These are phyloP conservation scores for Tuber aestivum DNA, from an alignment of 495 filamentous ascomycete species.

Conservation along the genomic window DNA sequence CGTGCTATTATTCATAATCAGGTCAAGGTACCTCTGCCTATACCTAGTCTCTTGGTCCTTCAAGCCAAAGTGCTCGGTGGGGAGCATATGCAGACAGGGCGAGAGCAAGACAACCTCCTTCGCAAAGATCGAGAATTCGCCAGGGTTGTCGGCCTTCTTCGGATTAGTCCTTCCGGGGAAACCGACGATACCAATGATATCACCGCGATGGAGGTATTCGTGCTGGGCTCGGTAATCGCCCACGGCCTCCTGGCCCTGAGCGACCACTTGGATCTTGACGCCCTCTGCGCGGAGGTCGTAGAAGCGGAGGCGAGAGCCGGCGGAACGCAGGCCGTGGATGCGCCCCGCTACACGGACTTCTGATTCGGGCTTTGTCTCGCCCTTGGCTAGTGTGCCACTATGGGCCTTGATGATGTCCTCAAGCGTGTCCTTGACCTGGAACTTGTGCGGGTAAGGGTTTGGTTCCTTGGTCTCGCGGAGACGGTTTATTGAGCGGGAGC, in stretches of 20 bases:
- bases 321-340: slow-evolving; percentile 80
- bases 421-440: slow-evolving; percentile 74
- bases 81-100: slow-evolving; percentile 89
- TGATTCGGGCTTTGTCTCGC: slow-evolving; percentile 68
- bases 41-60: slow-evolving; percentile 89
- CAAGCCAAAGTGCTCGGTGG: slow-evolving; percentile 85
- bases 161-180: slow-evolving; percentile 85
- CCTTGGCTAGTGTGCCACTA: slow-evolving; percentile 64
- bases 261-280: slow-evolving; percentile 82
- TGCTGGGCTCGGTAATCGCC: slow-evolving; percentile 57
- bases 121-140: slow-evolving; percentile 92
- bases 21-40: slow-evolving; percentile 85
- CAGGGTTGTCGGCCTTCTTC: slow-evolving; percentile 71
- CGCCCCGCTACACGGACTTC: slow-evolving; percentile 70
- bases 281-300: slow-evolving; percentile 86
- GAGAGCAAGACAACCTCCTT: slow-evolving; percentile 75
- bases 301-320: slow-evolving; percentile 81
- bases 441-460: slow-evolving; percentile 97
- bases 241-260: slow-evolving; percentile 66
- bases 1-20: slow-evolving; percentile 87
- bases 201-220: slow-evolving; percentile 79
- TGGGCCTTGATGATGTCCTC: slow-evolving; percentile 70
- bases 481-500: slow-evolving; percentile 76
- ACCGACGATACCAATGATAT: slow-evolving; percentile 82
- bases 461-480: slow-evolving; percentile 72